Percentiles rank a stretch among this genome's conserved stretches.
Evolutionary conservation across 140 eudicot species (phyloP).

Genomic region (Stevia rebaudiana): DNA sequence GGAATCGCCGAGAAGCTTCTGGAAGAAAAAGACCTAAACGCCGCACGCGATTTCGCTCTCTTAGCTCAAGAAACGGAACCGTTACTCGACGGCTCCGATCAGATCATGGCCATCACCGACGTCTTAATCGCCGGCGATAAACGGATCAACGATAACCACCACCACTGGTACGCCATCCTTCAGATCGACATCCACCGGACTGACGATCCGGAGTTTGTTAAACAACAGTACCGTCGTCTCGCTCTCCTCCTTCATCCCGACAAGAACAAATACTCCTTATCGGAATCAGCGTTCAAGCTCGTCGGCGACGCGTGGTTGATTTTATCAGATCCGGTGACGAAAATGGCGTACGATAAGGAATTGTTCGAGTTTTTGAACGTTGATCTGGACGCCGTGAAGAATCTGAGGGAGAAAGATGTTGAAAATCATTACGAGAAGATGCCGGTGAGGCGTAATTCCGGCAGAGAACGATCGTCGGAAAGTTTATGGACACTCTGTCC

Average conservation of each 20-base stretch:
- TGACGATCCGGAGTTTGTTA: constrained; percentile 45
- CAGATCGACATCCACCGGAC: constrained; percentile 34
- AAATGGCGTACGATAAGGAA: constrained; percentile 36
- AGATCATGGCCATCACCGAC: constrained; percentile 63
- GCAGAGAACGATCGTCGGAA: background rate
- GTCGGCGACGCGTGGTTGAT: constrained; percentile 64
- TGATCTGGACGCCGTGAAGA: constrained; percentile 30
- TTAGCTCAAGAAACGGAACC: constrained; percentile 87
- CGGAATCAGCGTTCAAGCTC: constrained; percentile 56
- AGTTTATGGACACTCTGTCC: constrained; percentile 78
- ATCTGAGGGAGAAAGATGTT: constrained; percentile 6
- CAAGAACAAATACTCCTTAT: constrained; percentile 44
- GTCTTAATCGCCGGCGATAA: constrained; percentile 56
- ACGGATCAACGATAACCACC: constrained; percentile 29
- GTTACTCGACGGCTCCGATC: constrained; percentile 58
- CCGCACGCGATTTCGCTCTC: constrained; percentile 60
- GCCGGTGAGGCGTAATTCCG: constrained; percentile 34
- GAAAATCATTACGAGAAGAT: constrained; percentile 26
- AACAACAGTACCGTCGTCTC: constrained; percentile 60
- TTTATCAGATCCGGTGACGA: constrained; percentile 41
- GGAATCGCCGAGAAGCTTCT: constrained; percentile 70
- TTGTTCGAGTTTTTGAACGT: constrained; percentile 22
- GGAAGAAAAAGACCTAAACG: constrained; percentile 39
- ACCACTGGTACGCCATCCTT: constrained; percentile 60
- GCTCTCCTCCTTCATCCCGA: constrained; percentile 74